Evolutionary conservation across 73 alveolate genomes (phyloP).

Genomic region (Paramecium caudatum): DNA sequence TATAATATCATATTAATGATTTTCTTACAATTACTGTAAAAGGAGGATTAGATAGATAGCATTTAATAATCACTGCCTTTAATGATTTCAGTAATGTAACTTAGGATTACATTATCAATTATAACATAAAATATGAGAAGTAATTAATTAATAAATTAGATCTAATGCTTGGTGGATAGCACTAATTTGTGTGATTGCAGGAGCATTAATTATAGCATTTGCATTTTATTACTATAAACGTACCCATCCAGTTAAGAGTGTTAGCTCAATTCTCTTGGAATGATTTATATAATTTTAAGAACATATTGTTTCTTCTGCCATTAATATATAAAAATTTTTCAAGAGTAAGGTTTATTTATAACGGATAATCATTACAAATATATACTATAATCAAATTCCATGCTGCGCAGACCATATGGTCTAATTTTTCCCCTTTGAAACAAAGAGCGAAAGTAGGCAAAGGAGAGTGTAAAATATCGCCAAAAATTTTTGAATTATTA

Average conservation of each 20-base stretch:
- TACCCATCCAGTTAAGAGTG: conserved; percentile 34
- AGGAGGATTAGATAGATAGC: conserved; percentile 32
- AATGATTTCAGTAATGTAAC: background rate
- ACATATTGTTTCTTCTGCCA: background rate
- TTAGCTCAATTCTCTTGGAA: conserved; percentile 12
- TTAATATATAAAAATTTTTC: too few relatives aligned
- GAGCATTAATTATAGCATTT: background rate
- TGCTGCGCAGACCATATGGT: background rate
- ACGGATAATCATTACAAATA: background rate
- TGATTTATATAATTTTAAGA: background rate
- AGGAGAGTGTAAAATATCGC: background rate
- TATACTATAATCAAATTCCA: background rate
- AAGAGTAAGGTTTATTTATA: background rate
- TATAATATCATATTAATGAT: too few relatives aligned
- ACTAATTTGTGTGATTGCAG: background rate
- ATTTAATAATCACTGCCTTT: background rate
- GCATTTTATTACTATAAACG: background rate
- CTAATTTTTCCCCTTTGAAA: background rate
- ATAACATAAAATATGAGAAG: background rate
- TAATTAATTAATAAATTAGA: background rate
- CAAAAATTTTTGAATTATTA: background rate
- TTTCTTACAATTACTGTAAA: too few relatives aligned
- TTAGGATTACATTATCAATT: background rate
- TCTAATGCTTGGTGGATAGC: conserved; percentile 31
- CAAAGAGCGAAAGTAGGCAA: background rate